phyloP scores from a whole-genome alignment of 208 protist species.

The Wallacemonas sp. region DNA sequence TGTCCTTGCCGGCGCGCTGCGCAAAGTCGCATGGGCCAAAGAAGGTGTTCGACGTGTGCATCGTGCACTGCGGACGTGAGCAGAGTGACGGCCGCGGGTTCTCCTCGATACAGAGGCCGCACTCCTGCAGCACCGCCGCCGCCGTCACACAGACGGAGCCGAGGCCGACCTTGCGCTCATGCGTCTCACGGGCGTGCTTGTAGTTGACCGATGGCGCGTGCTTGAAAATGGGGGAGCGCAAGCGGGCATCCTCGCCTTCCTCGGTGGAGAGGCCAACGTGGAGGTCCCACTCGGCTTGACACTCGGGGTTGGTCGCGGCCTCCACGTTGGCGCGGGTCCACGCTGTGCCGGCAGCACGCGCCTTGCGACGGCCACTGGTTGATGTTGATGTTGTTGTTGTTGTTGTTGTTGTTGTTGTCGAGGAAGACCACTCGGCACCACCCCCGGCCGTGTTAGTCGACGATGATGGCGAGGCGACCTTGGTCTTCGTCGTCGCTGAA shows the following conservation, averaged over 20 bases:
- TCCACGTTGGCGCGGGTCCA: constrained; percentile 20
- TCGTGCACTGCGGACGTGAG: constrained; percentile 44
- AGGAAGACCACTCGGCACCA: background rate
- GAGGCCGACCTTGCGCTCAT: constrained; percentile 36
- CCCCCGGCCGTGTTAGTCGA: too few species aligned
- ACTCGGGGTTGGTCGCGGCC: constrained; percentile 23
- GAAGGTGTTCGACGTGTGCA: constrained; percentile 39
- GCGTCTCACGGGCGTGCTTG: background rate
- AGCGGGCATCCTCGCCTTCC: background rate
- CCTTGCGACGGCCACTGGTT: too few species aligned
- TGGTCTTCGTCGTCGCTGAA: too few species aligned
- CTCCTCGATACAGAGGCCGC: constrained; percentile 51
- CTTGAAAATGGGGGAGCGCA: background rate
- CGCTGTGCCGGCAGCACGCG: too few species aligned
- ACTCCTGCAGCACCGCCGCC: constrained; percentile 47
- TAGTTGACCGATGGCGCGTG: background rate
- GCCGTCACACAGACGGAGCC: constrained; percentile 66
- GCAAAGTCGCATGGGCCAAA: constrained; percentile 47
- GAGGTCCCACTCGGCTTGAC: constrained; percentile 29
- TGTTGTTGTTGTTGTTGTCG: background rate
- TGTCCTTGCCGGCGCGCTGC: background rate
- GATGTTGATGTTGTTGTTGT: too few species aligned
- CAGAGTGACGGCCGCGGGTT: constrained; percentile 38
- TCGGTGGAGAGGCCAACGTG: background rate
- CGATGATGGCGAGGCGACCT: too few species aligned